Percentiles rank a stretch among this genome's conserved stretches.
Conservation (phyloP, 2,329 filamentous ascomycete genomes). For the Rutstroemia sp. region DNA sequence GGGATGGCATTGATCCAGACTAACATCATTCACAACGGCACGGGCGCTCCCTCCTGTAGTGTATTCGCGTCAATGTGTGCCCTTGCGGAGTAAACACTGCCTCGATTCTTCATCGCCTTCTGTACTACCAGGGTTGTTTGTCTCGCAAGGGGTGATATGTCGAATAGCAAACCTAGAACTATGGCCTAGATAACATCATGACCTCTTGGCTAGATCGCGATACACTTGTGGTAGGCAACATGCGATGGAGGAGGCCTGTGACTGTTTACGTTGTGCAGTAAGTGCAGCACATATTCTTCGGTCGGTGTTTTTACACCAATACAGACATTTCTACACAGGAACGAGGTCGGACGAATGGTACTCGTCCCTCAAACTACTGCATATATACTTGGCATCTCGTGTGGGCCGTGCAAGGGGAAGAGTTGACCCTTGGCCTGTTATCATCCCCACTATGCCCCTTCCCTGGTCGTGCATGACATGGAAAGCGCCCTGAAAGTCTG, state of each 20-base stretch:
- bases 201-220: neutral
- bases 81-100: constrained; percentile 1
- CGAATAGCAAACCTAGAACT: neutral
- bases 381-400: neutral
- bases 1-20: constrained; percentile 1
- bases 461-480: constrained; percentile 3
- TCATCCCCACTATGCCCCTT: constrained; percentile 2
- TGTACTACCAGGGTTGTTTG: neutral
- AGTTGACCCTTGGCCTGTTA: neutral
- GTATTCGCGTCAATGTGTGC: neutral
- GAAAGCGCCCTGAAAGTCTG: constrained; percentile 3
- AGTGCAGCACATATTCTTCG: no score
- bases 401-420: neutral
- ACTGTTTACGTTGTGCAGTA: neutral
- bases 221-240: neutral
- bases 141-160: neutral
- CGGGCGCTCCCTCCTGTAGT: constrained; percentile 1
- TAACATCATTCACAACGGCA: neutral
- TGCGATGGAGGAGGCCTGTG: neutral
- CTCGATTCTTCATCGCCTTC: neutral
- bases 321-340: no score
- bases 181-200: neutral
- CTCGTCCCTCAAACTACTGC: neutral
- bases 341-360: neutral
- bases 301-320: no score